phyloP scores from a whole-genome alignment of 1,284 basidiomycete genomes.

The Cryptococcus sp. region DNA sequence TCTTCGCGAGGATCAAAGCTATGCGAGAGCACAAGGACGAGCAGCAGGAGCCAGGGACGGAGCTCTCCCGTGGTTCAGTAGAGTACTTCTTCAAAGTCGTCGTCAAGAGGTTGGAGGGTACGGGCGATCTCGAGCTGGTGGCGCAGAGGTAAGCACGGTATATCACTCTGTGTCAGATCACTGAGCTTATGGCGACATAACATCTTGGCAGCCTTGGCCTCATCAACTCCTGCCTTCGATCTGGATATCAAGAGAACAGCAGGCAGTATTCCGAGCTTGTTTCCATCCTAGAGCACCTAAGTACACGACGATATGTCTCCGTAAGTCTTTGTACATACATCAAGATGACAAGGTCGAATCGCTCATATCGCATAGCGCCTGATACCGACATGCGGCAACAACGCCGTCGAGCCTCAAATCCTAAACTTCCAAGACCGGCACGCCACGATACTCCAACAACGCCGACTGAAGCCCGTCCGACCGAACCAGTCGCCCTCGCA shows the following conservation, averaged over 20 bases:
- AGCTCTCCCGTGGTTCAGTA: constrained; percentile 4
- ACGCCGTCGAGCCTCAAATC: constrained; percentile 77
- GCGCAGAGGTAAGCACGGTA: constrained; percentile 68
- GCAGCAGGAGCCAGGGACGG: constrained; percentile 36
- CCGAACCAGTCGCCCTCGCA: constrained; percentile 66
- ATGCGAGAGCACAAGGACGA: constrained; percentile 65
- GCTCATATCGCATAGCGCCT: constrained; percentile 62
- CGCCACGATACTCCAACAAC: constrained; percentile 74
- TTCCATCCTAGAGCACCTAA: constrained; percentile 66
- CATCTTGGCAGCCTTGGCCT: constrained; percentile 68
- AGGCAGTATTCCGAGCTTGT: constrained; percentile 41
- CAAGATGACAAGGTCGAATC: neutral
- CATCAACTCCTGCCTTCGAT: constrained; percentile 68
- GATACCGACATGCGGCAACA: constrained; percentile 72
- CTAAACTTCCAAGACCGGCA: constrained; percentile 91
- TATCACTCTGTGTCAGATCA: neutral
- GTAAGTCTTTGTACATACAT: constrained; percentile 60
- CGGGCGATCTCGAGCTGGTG: constrained; percentile 77
- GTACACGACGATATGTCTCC: constrained; percentile 78
- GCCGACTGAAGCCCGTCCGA: constrained; percentile 75
- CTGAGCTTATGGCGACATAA: constrained; percentile 7
- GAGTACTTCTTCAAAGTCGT: constrained; percentile 56
- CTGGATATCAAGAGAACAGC: constrained; percentile 41
- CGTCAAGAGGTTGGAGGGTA: constrained; percentile 71
- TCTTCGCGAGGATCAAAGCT: constrained; percentile 76